Percentiles rank a stretch among this genome's conserved stretches.
phyloP scores from a whole-genome alignment of 495 filamentous ascomycete species.

The Hypoxylon fragiforme region DNA sequence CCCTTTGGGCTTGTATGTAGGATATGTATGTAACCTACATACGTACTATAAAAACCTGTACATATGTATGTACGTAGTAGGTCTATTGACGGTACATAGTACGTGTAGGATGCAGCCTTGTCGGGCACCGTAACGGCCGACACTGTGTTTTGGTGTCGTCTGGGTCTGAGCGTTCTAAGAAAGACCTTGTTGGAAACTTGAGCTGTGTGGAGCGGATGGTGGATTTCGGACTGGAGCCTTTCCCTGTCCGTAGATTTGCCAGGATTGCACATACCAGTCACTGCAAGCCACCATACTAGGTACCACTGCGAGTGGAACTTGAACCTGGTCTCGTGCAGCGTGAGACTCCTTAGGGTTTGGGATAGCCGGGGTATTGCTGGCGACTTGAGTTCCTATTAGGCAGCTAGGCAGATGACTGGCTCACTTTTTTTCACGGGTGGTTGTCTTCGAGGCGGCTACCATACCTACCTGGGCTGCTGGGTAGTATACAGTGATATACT shows the following conservation, averaged over 20 bases:
- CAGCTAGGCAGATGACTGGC: constrained; percentile 32
- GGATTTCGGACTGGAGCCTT: constrained; percentile 28
- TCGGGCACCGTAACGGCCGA: constrained; percentile 22
- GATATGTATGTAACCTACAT: no score
- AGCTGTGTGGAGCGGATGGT: constrained; percentile 14
- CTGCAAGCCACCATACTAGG: constrained; percentile 35
- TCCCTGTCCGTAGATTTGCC: constrained; percentile 22
- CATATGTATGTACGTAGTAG: neutral
- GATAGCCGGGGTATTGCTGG: constrained; percentile 26
- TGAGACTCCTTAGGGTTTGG: constrained; percentile 36
- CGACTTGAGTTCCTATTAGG: constrained; percentile 24
- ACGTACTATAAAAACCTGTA: no score
- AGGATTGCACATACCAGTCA: constrained; percentile 32
- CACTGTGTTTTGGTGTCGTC: constrained; percentile 30
- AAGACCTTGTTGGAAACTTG: constrained; percentile 6
- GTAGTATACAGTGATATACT: no score
- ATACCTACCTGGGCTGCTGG: no score
- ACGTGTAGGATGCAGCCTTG: constrained; percentile 28
- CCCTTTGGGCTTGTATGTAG: neutral
- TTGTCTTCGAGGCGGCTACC: constrained; percentile 20
- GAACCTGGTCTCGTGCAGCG: constrained; percentile 31
- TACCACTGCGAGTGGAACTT: constrained; percentile 30
- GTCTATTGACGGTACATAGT: no score
- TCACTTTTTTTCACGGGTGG: neutral
- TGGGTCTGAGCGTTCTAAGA: constrained; percentile 24